Conservation (phyloP, 2,329 filamentous ascomycete genomes). For the Lasiodiplodia theobromae region DNA sequence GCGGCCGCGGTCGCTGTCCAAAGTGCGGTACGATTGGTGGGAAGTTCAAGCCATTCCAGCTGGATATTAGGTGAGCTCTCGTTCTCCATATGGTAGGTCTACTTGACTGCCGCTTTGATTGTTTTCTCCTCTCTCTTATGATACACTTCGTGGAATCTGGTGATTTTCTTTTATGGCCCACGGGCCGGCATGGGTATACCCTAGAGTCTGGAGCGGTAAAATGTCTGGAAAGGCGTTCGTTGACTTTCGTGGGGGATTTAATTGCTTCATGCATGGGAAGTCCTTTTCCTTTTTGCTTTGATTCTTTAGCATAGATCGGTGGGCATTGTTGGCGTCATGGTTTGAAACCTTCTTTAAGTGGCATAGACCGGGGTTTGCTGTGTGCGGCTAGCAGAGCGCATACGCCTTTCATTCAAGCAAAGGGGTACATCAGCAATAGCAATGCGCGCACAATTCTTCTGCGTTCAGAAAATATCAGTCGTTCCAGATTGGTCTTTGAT, state of each 20-base stretch:
- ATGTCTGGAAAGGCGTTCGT: constrained; percentile 24
- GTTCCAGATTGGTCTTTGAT: not conserved
- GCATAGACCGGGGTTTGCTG: constrained; percentile 9
- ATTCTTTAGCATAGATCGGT: constrained; percentile 35
- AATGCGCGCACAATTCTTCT: not conserved
- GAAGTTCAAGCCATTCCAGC: constrained; percentile 83
- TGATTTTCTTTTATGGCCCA: constrained; percentile 14
- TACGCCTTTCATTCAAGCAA: not conserved
- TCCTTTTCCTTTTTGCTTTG: constrained; percentile 24
- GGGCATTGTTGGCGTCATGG: constrained; percentile 25
- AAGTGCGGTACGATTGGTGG: constrained; percentile 80
- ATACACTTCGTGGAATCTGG: constrained; percentile 9
- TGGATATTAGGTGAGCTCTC: constrained; percentile 74
- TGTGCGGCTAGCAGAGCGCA: not conserved
- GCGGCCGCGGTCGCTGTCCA: constrained; percentile 75
- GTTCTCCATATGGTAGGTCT: constrained; percentile 11
- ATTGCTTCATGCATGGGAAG: not conserved
- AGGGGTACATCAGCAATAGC: not conserved
- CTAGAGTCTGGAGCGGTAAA: constrained; percentile 29
- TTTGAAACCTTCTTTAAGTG: not conserved
- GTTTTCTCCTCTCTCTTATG: constrained; percentile 8
- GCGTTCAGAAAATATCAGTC: constrained; percentile 3
- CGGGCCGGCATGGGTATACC: constrained; percentile 28
- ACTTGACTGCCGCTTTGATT: not conserved
- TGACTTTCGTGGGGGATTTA: constrained; percentile 10